Evolutionary conservation across 1,284 basidiomycete genomes (phyloP).

Genomic region (Prillingera fragicola): DNA sequence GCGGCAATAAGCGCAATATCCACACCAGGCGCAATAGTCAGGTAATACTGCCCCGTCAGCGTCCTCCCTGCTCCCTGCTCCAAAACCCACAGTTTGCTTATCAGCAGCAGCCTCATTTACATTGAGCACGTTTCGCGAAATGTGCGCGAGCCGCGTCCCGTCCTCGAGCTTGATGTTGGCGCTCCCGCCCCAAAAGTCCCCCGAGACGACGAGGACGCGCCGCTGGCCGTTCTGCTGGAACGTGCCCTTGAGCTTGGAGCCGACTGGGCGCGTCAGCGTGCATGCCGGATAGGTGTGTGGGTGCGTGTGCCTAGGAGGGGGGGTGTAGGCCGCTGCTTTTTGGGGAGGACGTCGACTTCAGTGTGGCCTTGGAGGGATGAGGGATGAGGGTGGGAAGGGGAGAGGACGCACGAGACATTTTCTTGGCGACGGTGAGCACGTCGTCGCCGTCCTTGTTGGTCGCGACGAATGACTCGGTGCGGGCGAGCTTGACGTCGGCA

Average conservation of each 20-base stretch:
- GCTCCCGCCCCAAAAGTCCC: conserved; percentile 10
- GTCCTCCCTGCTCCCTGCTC: not conserved
- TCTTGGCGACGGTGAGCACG: conserved; percentile 3
- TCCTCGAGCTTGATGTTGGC: conserved; percentile 6
- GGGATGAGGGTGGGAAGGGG: too few relatives aligned
- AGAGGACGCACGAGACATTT: conserved; percentile 6
- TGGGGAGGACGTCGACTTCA: not conserved
- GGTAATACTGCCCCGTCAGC: conserved; percentile 3
- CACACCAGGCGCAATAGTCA: conserved; percentile 15
- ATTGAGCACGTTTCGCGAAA: conserved; percentile 6
- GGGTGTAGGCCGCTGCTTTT: not conserved
- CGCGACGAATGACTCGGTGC: conserved; percentile 1
- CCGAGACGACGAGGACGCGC: conserved; percentile 1
- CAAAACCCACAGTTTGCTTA: conserved; percentile 13
- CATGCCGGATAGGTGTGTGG: too few relatives aligned
- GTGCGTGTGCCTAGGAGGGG: too few relatives aligned
- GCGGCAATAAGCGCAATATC: conserved; percentile 12
- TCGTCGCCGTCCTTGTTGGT: conserved; percentile 6
- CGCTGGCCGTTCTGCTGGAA: not conserved
- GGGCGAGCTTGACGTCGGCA: conserved; percentile 1
- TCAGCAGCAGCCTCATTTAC: conserved; percentile 2
- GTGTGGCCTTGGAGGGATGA: too few relatives aligned
- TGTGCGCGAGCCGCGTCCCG: conserved; percentile 7
- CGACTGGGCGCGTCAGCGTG: conserved; percentile 6
- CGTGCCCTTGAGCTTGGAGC: conserved; percentile 4